These are phyloP conservation scores for Mallotus japonicus DNA, from an alignment of 441 rosid species.

Conservation along the genomic window DNA sequence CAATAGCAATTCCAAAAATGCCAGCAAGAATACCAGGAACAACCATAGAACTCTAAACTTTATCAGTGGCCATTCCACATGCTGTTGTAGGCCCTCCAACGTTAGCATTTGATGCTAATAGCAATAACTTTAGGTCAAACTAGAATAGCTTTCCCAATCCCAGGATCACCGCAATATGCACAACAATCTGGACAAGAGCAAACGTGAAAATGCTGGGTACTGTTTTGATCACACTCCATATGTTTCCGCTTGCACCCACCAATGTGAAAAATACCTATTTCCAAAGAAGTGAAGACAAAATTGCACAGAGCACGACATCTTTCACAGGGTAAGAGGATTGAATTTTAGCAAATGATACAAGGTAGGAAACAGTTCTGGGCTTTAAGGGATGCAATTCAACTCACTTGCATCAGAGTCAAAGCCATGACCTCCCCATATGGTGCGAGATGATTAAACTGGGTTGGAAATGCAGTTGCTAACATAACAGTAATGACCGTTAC, in stretches of 20 bases:
- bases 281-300: too few species aligned
- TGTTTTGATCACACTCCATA: conserved; percentile 71
- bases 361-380: too few species aligned
- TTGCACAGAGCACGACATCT: background rate
- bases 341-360: too few species aligned
- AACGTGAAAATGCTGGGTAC: conserved; percentile 86
- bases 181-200: conserved; percentile 63
- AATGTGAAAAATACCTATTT: conserved; percentile 75
- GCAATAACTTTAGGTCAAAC: conserved; percentile 58
- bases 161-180: conserved; percentile 67
- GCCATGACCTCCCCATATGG: conserved; percentile 91
- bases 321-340: too few species aligned
- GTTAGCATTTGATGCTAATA: conserved; percentile 89
- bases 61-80: conserved; percentile 86
- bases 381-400: background rate
- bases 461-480: conserved; percentile 42
- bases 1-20: conserved; percentile 77
- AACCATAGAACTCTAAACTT: conserved; percentile 74
- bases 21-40: conserved; percentile 79
- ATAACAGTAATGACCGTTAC: conserved; percentile 71
- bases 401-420: conserved; percentile 87
- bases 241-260: conserved; percentile 83
- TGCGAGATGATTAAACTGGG: conserved; percentile 64
- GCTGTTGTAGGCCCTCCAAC: conserved; percentile 96
- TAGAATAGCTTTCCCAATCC: conserved; percentile 72